Conservation (phyloP, 208 protist species). For the Herpetomonas muscarum region DNA sequence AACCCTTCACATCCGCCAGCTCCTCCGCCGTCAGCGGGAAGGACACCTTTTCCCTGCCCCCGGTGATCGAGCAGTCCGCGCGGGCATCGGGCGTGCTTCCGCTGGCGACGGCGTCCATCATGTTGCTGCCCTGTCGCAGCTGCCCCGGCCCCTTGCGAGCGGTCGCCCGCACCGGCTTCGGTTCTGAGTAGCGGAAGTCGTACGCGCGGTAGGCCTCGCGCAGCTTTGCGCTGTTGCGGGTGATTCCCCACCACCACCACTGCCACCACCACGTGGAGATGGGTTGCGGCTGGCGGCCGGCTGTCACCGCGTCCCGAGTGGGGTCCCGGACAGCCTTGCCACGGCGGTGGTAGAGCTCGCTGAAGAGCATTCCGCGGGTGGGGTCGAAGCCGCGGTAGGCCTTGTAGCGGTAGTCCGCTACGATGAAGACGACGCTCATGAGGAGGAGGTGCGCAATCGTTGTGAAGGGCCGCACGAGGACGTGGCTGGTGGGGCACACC, state of each 20-base stretch:
- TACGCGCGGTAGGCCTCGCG: not conserved
- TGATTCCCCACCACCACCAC: not conserved
- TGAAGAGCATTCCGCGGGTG: conserved; percentile 62
- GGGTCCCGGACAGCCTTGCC: too few species aligned
- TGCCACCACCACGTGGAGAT: conserved; percentile 1
- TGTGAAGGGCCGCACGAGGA: conserved; percentile 15
- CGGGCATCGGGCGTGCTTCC: too few species aligned
- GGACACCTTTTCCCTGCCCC: conserved; percentile 4
- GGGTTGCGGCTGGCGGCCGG: not conserved
- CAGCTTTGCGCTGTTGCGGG: not conserved
- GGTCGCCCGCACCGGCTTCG: not conserved
- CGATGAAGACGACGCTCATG: conserved; percentile 37
- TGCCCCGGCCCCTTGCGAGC: too few species aligned
- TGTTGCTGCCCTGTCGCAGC: too few species aligned
- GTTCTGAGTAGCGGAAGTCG: not conserved
- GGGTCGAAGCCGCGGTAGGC: conserved; percentile 49
- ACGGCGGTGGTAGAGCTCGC: conserved; percentile 46
- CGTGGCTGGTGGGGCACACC: conserved; percentile 9
- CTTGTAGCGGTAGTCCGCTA: conserved; percentile 75
- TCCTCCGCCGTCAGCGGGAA: conserved; percentile 19
- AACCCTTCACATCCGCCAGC: conserved; percentile 17
- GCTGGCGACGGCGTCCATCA: too few species aligned
- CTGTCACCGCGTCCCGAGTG: too few species aligned
- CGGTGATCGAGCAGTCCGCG: too few species aligned
- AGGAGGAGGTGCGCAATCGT: conserved; percentile 27